These are phyloP conservation scores for Magnusiomyces ingens DNA, from an alignment of 1,139 yeast genomes.

Conservation along the genomic window DNA sequence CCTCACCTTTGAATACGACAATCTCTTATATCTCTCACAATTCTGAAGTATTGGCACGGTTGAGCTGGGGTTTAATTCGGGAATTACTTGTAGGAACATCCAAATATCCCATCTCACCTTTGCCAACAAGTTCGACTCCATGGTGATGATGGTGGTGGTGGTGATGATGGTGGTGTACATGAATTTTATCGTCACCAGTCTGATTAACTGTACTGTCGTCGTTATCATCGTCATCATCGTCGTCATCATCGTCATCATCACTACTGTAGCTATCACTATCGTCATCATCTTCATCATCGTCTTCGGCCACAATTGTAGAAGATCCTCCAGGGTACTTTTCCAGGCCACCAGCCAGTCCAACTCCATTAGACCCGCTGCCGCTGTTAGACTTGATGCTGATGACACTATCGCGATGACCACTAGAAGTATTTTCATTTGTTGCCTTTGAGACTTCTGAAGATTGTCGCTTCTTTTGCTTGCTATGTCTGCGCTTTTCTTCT, in stretches of 20 bases:
- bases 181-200: background rate
- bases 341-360: background rate
- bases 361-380: background rate
- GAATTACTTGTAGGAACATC: background rate
- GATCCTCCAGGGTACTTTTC: slow-evolving; percentile 1
- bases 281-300: slow-evolving; percentile 8
- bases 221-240: slow-evolving; percentile 5
- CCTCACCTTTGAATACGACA: no score
- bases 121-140: background rate
- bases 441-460: background rate
- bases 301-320: background rate
- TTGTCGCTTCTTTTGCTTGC: background rate
- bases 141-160: background rate
- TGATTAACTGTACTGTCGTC: background rate
- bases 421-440: no score
- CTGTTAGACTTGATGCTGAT: background rate
- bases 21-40: no score
- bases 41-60: background rate
- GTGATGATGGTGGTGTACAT: background rate
- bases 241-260: slow-evolving; percentile 12
- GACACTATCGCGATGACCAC: background rate
- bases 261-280: slow-evolving; percentile 8
- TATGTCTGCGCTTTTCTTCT: background rate
- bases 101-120: background rate
- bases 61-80: background rate